These are phyloP conservation scores for Sophora flavescens DNA, from an alignment of 306 rosid species.

Conservation along the genomic window DNA sequence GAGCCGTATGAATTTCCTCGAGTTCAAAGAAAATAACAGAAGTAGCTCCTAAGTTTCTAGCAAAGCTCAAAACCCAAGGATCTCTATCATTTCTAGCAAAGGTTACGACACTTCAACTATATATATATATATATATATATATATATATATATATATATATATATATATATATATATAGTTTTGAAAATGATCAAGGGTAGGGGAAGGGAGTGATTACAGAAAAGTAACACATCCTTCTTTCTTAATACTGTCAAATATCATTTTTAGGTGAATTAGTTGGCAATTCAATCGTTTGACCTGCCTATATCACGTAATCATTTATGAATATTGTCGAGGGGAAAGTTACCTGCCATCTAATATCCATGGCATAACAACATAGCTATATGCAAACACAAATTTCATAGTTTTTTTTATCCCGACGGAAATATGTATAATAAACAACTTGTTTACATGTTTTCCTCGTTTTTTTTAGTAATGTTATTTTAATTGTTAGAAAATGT, in stretches of 20 bases:
- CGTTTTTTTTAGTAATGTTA: background rate
- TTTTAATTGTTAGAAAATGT: background rate
- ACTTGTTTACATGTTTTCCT: background rate
- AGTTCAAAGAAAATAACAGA: no score
- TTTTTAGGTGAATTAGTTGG: conserved; percentile 17
- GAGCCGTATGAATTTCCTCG: no score
- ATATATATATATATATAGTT: no score
- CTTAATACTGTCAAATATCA: background rate
- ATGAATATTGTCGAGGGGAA: conserved; percentile 12
- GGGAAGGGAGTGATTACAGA: no score
- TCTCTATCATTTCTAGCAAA: no score
- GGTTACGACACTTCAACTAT: no score
- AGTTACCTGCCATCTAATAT: conserved; percentile 18
- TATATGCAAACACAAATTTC: background rate
- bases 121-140: no score
- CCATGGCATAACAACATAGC: background rate
- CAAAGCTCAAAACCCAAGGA: no score
- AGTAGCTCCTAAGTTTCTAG: no score
- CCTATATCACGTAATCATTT: background rate
- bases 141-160: no score
- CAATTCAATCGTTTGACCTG: conserved; percentile 2
- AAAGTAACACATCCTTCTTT: no score
- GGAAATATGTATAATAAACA: background rate
- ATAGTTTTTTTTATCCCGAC: background rate
- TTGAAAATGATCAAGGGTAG: no score